A percentile compares a stretch with the other conserved stretches of the same genome.
phyloP scores from a whole-genome alignment of 2,329 filamentous ascomycete species.

The Talaromyces piceae region DNA sequence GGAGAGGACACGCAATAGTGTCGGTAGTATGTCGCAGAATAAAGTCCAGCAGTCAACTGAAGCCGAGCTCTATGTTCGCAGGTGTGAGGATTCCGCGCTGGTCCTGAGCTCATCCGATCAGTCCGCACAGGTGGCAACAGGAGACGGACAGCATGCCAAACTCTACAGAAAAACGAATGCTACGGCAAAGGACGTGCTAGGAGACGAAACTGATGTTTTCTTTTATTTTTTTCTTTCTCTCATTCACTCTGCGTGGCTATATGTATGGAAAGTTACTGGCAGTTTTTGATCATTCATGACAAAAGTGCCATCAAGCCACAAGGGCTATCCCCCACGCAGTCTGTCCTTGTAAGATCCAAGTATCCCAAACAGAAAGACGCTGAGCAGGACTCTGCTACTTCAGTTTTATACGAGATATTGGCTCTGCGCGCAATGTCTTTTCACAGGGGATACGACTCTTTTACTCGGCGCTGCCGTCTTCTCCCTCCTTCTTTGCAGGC shows the following conservation, averaged over 20 bases:
- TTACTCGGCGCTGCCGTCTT: constrained; percentile 31
- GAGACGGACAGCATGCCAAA: background rate
- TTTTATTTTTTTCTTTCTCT: background rate
- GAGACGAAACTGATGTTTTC: background rate
- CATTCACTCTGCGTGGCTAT: too few species aligned
- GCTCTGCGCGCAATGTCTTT: background rate
- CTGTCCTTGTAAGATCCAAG: too few species aligned
- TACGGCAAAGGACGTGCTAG: background rate
- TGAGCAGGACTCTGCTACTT: background rate
- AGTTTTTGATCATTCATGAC: too few species aligned
- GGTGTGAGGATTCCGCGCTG: background rate
- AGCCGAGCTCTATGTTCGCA: background rate
- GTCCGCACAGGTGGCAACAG: background rate
- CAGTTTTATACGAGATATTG: background rate
- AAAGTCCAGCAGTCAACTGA: background rate
- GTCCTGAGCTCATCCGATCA: background rate
- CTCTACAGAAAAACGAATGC: background rate
- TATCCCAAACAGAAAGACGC: background rate
- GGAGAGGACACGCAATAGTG: background rate
- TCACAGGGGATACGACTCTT: background rate
- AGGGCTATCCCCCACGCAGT: background rate
- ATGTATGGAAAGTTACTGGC: background rate
- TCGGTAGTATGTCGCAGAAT: background rate
- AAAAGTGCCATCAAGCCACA: background rate
- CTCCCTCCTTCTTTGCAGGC: constrained; percentile 41